Conservation (phyloP, 2,329 filamentous ascomycete species). For the Pestalotiopsis sp. region DNA sequence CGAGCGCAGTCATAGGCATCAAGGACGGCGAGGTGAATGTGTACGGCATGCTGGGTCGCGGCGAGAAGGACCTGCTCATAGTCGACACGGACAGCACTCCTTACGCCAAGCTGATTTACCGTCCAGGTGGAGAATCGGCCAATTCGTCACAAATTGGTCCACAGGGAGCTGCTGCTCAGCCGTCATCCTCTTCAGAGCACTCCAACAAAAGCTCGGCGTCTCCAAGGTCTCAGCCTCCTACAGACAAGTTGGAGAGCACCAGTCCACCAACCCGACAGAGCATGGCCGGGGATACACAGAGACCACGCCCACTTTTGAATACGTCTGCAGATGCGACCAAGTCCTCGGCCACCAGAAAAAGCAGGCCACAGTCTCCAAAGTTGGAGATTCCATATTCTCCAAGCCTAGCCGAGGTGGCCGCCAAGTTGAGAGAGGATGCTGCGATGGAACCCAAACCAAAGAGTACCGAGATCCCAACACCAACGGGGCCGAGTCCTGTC, state of each 20-base stretch:
- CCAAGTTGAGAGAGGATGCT: not conserved
- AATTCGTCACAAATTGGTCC: too few species aligned
- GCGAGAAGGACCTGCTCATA: slow-evolving; percentile 67
- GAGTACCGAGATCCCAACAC: not conserved
- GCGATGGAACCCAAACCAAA: not conserved
- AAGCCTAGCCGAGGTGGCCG: not conserved
- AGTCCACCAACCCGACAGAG: too few species aligned
- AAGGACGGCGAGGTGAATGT: slow-evolving; percentile 66
- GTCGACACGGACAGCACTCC: slow-evolving; percentile 57
- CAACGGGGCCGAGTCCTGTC: not conserved
- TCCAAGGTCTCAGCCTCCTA: too few species aligned
- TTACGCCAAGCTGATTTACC: too few species aligned
- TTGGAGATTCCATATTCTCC: not conserved
- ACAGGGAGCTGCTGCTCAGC: too few species aligned
- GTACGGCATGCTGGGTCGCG: slow-evolving; percentile 72
- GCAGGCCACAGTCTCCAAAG: not conserved
- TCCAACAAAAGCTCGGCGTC: too few species aligned
- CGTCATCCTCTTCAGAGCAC: too few species aligned
- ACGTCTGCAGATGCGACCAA: not conserved
- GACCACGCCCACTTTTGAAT: not conserved
- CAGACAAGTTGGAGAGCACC: too few species aligned
- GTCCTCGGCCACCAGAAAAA: not conserved
- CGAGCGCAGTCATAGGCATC: slow-evolving; percentile 71
- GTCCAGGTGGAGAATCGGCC: too few species aligned
- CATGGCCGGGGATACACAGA: too few species aligned